phyloP scores from a whole-genome alignment of 2,329 filamentous ascomycete species.

The Amesomyces nigricolor region DNA sequence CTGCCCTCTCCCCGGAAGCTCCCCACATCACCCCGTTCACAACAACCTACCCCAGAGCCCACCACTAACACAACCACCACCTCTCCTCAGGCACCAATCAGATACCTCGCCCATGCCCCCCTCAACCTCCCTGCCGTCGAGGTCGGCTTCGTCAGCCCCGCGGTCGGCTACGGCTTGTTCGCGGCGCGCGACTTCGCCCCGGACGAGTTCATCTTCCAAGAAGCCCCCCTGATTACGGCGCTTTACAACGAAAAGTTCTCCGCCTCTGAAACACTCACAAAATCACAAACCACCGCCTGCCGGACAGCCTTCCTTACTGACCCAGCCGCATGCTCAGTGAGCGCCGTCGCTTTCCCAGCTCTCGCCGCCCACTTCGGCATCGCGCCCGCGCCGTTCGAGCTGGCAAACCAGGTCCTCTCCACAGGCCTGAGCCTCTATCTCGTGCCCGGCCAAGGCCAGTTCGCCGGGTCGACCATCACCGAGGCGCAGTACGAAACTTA shows the following conservation, averaged over 20 bases:
- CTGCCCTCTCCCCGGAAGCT: background rate
- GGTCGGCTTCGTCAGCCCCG: conserved; percentile 19
- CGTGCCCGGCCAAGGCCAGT: conserved; percentile 17
- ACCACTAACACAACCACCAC: background rate
- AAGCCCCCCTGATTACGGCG: conserved; percentile 25
- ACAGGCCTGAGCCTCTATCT: conserved; percentile 22
- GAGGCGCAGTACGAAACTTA: conserved; percentile 19
- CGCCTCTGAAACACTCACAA: conserved; percentile 11
- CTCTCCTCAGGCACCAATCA: conserved; percentile 13
- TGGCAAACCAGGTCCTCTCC: conserved; percentile 10
- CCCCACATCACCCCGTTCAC: background rate
- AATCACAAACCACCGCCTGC: conserved; percentile 13
- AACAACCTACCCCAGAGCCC: background rate
- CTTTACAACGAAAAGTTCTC: conserved; percentile 22
- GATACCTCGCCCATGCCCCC: conserved; percentile 12
- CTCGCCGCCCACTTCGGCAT: conserved; percentile 15
- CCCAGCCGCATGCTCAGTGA: background rate
- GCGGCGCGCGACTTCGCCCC: conserved; percentile 24
- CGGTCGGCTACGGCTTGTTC: conserved; percentile 30
- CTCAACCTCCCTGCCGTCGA: conserved; percentile 15
- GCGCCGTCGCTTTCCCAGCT: conserved; percentile 15
- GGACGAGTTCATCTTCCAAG: conserved; percentile 28
- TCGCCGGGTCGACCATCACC: conserved; percentile 11
- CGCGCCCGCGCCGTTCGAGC: conserved; percentile 1
- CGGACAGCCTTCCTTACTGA: conserved; percentile 1